These are phyloP conservation scores for Botrytis cinerea DNA, from an alignment of 2,329 filamentous ascomycete genomes.

Conservation along the genomic window DNA sequence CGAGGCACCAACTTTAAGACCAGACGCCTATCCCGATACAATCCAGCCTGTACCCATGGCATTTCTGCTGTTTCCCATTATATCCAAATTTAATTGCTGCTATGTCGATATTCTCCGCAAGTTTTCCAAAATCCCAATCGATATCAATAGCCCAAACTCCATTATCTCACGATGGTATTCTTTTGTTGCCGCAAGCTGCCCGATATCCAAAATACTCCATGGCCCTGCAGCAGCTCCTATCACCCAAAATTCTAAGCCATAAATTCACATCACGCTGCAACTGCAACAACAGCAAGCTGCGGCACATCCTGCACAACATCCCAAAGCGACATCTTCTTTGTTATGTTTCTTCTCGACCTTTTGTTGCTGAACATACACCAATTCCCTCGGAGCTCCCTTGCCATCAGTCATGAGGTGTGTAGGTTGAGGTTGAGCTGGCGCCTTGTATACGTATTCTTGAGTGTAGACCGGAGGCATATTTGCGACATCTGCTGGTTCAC, in stretches of 20 bases:
- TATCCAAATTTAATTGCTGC: neutral
- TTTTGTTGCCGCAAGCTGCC: neutral
- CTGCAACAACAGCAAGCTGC: constrained; percentile 14
- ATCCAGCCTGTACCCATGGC: neutral
- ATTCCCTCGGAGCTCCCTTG: neutral
- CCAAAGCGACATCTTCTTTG: constrained; percentile 14
- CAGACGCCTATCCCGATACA: neutral
- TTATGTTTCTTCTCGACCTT: neutral
- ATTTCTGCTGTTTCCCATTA: neutral
- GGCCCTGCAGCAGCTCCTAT: neutral
- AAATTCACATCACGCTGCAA: constrained; percentile 22
- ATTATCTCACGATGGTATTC: too few relatives aligned
- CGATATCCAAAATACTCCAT: neutral
- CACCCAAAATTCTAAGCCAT: neutral
- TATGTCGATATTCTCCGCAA: neutral
- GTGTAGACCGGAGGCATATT: constrained; percentile 17
- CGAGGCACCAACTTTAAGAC: neutral
- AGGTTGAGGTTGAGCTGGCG: neutral
- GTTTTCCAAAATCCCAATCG: neutral
- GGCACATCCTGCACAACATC: constrained; percentile 15
- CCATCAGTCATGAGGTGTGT: neutral
- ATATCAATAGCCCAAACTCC: neutral
- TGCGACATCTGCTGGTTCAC: constrained; percentile 16
- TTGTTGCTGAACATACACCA: constrained; percentile 16
- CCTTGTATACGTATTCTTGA: constrained; percentile 10